Base-by-base conservation (phyloP, 164 flowering plant species). In the Umbilicus rupestris region DNA sequence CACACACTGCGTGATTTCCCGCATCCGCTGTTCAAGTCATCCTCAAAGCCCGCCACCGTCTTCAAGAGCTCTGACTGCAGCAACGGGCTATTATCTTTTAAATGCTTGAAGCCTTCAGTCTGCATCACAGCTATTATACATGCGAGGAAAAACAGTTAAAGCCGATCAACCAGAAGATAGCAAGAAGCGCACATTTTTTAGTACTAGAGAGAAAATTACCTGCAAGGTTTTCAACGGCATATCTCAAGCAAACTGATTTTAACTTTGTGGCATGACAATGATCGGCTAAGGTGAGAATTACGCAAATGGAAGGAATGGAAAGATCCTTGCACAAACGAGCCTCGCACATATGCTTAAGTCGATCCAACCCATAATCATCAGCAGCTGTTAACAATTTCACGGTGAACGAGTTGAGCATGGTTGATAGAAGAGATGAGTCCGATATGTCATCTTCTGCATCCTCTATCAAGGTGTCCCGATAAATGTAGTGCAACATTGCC, bases 41-140 rank as follows among this genome's bases (percentile, higher is more conserved):
- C 90, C 42, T 83, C 92, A 70, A 84, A 87, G 15, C 92, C 90
- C 5, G 97, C 95, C 62, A 88, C 84, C 11, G 84, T 80, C 80
- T 85, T 91, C 66, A 88, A 71, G 16, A 91, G 72, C 70, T 91
- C 97, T 6, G 96, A 87, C 68, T 88, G 96, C 72, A 91, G 70
- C 5, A 80, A 37, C 0, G 87, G 86, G 66, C 78, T 80, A 39
- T 81, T 79, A 59, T 87, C 91, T 69, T 83, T 88, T 12, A 91
- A 82, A 70, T 80, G 74, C 68, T 83, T 80, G 42, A 87, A 91
- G 5, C 96, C 96, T 69, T 84, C 83, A 7, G 90, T 75, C 20
- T 82, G 86, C 91, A 87, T 82, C 4, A 89, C 97, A 70, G 93
- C 97, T 81, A 37, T 10, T 20, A 66, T 57, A 65, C 2, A 52